Conservation (phyloP, 2,329 filamentous ascomycete species). For the Drechslerella coelobrocha region DNA sequence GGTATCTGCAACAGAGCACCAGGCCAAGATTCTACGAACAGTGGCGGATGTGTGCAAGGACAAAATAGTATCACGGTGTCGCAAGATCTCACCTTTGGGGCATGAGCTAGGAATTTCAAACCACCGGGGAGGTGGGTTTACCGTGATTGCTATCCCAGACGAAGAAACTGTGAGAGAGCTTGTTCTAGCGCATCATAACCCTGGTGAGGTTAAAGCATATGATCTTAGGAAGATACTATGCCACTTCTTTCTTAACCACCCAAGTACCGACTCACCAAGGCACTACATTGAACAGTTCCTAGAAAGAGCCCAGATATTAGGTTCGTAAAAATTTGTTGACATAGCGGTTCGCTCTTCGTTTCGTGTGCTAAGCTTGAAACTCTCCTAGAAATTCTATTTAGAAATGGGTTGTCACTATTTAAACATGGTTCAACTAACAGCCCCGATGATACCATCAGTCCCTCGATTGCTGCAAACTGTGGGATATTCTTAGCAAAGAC, state of each 20-base stretch:
- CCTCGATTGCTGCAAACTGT: background rate
- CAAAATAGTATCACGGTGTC: no score
- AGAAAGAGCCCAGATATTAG: background rate
- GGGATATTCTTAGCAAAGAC: conserved; percentile 29
- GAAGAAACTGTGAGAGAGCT: conserved; percentile 14
- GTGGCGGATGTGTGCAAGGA: background rate
- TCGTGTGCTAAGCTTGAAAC: no score
- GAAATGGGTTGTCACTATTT: conserved; percentile 13
- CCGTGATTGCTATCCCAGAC: conserved; percentile 12
- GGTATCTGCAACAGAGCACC: background rate
- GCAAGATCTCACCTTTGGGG: no score
- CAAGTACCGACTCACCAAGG: background rate
- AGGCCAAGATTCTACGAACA: background rate
- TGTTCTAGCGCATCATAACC: background rate
- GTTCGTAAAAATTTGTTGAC: no score
- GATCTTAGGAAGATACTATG: conserved; percentile 3
- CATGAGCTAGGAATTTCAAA: no score
- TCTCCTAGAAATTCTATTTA: background rate
- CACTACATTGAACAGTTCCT: conserved; percentile 3
- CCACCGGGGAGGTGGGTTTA: no score
- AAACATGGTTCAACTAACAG: no score
- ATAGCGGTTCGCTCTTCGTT: no score
- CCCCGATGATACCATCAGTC: no score
- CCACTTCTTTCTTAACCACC: background rate
- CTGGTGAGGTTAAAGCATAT: background rate